These are phyloP conservation scores for Barnettozyma botsteinii DNA, from an alignment of 805 yeast genomes.

Conservation along the genomic window DNA sequence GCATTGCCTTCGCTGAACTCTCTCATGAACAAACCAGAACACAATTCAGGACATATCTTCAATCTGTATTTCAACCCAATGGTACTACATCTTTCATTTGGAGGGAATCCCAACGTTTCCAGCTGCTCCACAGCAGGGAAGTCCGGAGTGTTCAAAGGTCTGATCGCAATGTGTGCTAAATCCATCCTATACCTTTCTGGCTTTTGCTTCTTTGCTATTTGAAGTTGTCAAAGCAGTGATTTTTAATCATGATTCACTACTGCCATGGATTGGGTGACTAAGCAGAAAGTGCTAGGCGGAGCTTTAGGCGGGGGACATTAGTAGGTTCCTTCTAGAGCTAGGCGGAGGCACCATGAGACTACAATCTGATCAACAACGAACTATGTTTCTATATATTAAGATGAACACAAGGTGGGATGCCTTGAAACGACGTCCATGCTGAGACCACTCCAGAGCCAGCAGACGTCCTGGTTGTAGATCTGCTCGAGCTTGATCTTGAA, in stretches of 20 bases:
- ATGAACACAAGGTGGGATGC: constrained; percentile 21
- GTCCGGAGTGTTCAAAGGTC: constrained; percentile 80
- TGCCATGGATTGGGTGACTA: no score
- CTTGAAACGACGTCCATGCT: constrained; percentile 24
- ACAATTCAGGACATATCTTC: constrained; percentile 79
- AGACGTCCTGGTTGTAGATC: neutral
- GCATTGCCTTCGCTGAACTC: constrained; percentile 41
- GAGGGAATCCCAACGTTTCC: constrained; percentile 67
- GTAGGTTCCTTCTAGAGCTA: neutral
- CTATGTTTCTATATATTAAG: neutral
- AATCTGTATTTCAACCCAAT: constrained; percentile 67
- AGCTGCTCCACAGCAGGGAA: constrained; percentile 51
- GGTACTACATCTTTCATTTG: constrained; percentile 59
- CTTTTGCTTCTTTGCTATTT: no score
- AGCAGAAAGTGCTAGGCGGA: no score
- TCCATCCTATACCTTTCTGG: no score
- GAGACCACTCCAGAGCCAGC: constrained; percentile 25
- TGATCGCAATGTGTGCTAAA: constrained; percentile 58
- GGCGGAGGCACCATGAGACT: no score
- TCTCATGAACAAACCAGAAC: constrained; percentile 82
- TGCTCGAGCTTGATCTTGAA: constrained; percentile 48
- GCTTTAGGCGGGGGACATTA: neutral
- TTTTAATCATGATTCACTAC: no score
- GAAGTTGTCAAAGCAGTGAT: no score
- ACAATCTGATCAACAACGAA: no score